Evolutionary conservation across 306 rosid species (phyloP).

Genomic region (Prunus fruticosa): DNA sequence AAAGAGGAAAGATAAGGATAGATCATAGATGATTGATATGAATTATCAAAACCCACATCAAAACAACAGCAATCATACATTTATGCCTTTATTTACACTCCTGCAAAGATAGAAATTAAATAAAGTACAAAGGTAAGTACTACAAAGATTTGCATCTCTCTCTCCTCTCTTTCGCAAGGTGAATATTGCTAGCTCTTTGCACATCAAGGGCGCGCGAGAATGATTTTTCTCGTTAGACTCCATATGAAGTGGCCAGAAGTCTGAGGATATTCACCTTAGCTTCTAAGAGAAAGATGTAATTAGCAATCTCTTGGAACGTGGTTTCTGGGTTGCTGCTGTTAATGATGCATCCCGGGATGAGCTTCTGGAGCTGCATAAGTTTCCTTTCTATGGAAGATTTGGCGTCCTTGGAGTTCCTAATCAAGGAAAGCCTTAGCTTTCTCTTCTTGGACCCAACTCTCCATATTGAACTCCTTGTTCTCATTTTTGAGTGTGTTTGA

Average conservation of each 20-base stretch:
- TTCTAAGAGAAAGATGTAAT: constrained; percentile 50
- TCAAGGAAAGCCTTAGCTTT: constrained; percentile 37
- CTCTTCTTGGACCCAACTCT: constrained; percentile 45
- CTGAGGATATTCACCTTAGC: constrained; percentile 54
- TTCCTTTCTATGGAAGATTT: constrained; percentile 31
- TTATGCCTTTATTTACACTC: no score
- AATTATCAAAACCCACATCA: no score
- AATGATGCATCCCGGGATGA: constrained; percentile 40
- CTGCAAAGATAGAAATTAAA: no score
- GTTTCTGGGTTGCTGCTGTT: constrained; percentile 40
- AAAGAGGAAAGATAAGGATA: no score
- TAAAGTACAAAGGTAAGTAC: no score
- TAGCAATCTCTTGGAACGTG: constrained; percentile 48
- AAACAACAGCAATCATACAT: no score
- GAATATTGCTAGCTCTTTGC: neutral
- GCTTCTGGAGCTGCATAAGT: constrained; percentile 50
- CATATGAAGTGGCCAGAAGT: constrained; percentile 54
- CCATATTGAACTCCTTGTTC: constrained; percentile 32
- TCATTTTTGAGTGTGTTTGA: constrained; percentile 27
- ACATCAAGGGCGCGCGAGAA: no score
- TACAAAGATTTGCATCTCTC: neutral
- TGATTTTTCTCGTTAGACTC: constrained; percentile 29
- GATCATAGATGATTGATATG: no score
- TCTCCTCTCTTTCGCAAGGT: neutral
- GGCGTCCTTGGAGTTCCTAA: constrained; percentile 20